A percentile compares a stretch with the other conserved stretches of the same genome.
phyloP scores from a whole-genome alignment of 2,329 filamentous ascomycete species.

The Phaeosphaeriaceae sp. region DNA sequence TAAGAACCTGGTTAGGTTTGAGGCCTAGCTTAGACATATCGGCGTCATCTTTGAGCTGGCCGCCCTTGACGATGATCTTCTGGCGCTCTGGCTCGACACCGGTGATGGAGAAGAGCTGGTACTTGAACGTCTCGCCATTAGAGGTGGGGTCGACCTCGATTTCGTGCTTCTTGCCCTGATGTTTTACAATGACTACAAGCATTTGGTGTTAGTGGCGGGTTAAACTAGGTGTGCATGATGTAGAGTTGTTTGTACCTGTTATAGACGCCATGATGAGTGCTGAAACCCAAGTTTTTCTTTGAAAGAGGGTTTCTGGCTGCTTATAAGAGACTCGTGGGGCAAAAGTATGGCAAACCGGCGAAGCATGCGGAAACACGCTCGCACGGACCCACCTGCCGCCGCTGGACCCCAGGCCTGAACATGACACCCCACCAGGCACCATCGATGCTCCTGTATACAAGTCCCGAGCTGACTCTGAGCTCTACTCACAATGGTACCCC shows the following conservation, averaged over 20 bases:
- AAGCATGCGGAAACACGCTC: constrained; percentile 37
- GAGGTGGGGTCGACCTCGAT: constrained; percentile 86
- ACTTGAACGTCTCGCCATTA: constrained; percentile 92
- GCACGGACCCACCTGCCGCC: constrained; percentile 21
- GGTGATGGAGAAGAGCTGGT: constrained; percentile 92
- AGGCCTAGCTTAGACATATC: constrained; percentile 82
- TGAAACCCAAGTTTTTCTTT: neutral
- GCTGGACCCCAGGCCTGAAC: constrained; percentile 30
- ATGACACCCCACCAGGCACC: constrained; percentile 34
- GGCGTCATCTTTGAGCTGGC: constrained; percentile 94
- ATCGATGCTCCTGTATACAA: constrained; percentile 23
- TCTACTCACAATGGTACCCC: constrained; percentile 38
- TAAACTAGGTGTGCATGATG: neutral
- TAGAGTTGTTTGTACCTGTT: constrained; percentile 35
- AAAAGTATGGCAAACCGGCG: constrained; percentile 35
- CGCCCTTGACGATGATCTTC: constrained; percentile 93
- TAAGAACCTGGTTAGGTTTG: constrained; percentile 84
- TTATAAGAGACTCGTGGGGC: constrained; percentile 36
- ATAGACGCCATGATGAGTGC: constrained; percentile 43
- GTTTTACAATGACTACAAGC: constrained; percentile 81
- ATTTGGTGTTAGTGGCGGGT: constrained; percentile 26
- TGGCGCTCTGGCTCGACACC: constrained; percentile 95
- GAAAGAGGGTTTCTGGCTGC: constrained; percentile 6
- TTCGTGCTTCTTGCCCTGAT: constrained; percentile 93
- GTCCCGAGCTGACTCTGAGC: constrained; percentile 25